Conservation (phyloP, 495 filamentous ascomycete species). For the Xylaria longipes region DNA sequence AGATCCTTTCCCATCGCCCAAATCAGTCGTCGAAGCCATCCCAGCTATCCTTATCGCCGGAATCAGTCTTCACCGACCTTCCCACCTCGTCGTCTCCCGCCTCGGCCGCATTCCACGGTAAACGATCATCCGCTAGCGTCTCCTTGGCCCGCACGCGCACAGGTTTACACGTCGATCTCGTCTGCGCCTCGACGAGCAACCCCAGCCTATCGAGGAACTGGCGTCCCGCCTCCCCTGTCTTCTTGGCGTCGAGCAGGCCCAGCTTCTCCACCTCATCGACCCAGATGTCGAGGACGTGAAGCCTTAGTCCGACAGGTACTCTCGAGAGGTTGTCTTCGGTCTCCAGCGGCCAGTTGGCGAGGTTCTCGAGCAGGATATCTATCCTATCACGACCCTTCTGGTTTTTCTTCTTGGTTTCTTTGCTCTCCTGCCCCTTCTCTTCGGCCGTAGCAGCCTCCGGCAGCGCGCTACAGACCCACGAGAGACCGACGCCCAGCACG, state of each 20-base stretch:
- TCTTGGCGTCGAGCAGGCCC: slow-evolving; percentile 56
- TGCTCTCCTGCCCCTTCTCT: slow-evolving; percentile 27
- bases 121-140: slow-evolving; percentile 74
- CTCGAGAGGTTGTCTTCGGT: slow-evolving; percentile 44
- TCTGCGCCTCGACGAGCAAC: slow-evolving; percentile 47
- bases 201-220: slow-evolving; percentile 46
- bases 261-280: slow-evolving; percentile 82
- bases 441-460: slow-evolving; percentile 24
- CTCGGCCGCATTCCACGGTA: slow-evolving; percentile 56
- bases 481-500: slow-evolving; percentile 73
- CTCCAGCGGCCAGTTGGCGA: slow-evolving; percentile 54
- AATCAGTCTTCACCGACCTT: slow-evolving; percentile 49
- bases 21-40: slow-evolving; percentile 72
- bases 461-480: slow-evolving; percentile 52
- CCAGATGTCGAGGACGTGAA: slow-evolving; percentile 92
- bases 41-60: slow-evolving; percentile 65
- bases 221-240: slow-evolving; percentile 39
- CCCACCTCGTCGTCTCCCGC: slow-evolving; percentile 33
- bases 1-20: neutral
- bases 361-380: slow-evolving; percentile 47
- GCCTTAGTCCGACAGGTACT: slow-evolving; percentile 80
- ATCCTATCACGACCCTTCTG: slow-evolving; percentile 27
- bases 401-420: slow-evolving; percentile 40
- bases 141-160: slow-evolving; percentile 76
- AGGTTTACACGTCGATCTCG: slow-evolving; percentile 67